These are phyloP conservation scores for Xylariaceae sp. DNA, from an alignment of 2,329 filamentous ascomycete species.

Conservation along the genomic window DNA sequence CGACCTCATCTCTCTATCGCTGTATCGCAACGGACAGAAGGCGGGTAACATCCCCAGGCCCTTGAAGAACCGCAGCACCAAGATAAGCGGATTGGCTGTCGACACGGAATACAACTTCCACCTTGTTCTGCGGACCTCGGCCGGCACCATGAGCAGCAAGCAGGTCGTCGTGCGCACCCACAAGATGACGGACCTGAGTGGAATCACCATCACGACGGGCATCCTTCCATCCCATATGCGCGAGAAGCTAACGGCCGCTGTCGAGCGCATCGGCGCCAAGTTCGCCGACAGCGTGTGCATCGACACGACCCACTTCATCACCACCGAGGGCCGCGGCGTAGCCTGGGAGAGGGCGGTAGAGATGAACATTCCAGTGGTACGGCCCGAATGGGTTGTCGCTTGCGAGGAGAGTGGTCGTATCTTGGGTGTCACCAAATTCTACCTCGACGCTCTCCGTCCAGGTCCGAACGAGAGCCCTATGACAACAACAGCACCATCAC, in stretches of 20 bases:
- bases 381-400: conserved; percentile 96
- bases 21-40: conserved; percentile 96
- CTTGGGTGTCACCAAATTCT: conserved; percentile 91
- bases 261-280: conserved; percentile 88
- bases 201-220: conserved; percentile 90
- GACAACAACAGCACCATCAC: conserved; percentile 20
- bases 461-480: conserved; percentile 32
- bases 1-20: conserved; percentile 78
- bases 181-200: conserved; percentile 96
- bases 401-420: conserved; percentile 91
- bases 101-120: conserved; percentile 96
- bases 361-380: conserved; percentile 95
- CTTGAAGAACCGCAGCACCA: conserved; percentile 84
- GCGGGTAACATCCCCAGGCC: conserved; percentile 90
- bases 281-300: conserved; percentile 86
- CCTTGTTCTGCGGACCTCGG: conserved; percentile 81
- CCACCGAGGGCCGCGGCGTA: conserved; percentile 82
- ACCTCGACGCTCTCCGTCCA: conserved; percentile 70
- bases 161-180: conserved; percentile 84
- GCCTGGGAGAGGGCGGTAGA: conserved; percentile 96
- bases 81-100: conserved; percentile 93
- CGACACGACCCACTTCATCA: conserved; percentile 97
- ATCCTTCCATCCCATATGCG: conserved; percentile 68
- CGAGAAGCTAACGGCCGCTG: conserved; percentile 67
- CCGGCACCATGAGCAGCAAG: conserved; percentile 80